A percentile compares a stretch with the other conserved stretches of the same genome.
phyloP scores from a whole-genome alignment of 345 rosid species.

The Ailanthus altissimus region DNA sequence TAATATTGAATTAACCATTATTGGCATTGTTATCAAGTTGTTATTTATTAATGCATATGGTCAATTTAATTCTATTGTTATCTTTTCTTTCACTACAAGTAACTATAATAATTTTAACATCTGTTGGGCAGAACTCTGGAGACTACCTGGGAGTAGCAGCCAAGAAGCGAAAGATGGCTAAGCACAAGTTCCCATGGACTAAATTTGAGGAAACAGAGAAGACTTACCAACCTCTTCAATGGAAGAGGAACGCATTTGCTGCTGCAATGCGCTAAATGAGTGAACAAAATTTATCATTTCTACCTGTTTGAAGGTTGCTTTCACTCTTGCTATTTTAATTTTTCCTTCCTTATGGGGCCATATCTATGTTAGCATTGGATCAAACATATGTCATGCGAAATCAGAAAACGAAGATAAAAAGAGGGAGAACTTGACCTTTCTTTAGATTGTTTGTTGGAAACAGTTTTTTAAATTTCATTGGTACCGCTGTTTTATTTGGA shows the following conservation, averaged over 20 bases:
- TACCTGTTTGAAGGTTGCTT: conserved; percentile 1
- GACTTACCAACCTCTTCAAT: conserved; percentile 39
- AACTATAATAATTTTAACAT: background rate
- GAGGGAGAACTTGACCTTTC: background rate
- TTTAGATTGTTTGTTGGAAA: conserved; percentile 8
- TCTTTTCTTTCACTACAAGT: background rate
- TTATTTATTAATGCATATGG: background rate
- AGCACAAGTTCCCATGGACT: conserved; percentile 64
- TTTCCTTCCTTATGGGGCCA: background rate
- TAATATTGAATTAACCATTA: background rate
- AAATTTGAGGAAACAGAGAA: conserved; percentile 37
- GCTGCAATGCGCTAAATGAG: conserved; percentile 39
- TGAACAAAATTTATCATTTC: background rate
- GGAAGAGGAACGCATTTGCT: conserved; percentile 60
- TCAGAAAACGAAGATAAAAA: conserved; percentile 5
- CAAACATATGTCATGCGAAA: conserved; percentile 8
- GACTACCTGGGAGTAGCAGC: conserved; percentile 58
- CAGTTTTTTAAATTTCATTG: conserved; percentile 2
- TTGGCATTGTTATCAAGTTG: too few relatives aligned
- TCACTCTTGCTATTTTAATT: background rate
- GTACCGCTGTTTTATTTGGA: background rate
- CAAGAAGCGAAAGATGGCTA: conserved; percentile 55
- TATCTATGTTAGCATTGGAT: background rate
- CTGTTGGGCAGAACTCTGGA: conserved; percentile 37
- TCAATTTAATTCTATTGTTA: background rate